Evolutionary conservation across 2,329 filamentous ascomycete genomes (phyloP), one percentile per base, ranked within the genome.

Genomic region (Botrytis galanthina): DNA sequence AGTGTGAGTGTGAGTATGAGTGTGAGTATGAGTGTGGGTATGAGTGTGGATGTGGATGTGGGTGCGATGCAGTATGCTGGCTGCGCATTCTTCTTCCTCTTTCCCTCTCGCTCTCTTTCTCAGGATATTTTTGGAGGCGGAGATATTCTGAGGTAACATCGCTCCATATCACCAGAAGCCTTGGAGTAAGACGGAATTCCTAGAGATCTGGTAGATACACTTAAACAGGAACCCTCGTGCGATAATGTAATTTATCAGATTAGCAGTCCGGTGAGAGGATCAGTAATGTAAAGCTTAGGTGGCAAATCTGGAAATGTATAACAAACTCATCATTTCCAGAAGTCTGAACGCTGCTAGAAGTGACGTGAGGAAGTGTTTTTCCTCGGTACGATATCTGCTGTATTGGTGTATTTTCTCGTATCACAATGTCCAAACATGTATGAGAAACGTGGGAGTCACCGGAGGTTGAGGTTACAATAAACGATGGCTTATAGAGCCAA

Each of bases 61-160:
- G 26, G 22, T 62, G 42, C 14, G 20, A 22, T 64, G 39, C 42
- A 48, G 29, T 66, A 59, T 59, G 48, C 18, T 59, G 7, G 12
- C 62, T 57, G 60, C 37, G 61, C 60, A 66, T 35, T 48, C 62
- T 66, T 66, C 62, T 66, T 9, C 12, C 44, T 66, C 57, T 44
- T 72, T 22, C n/a, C 29, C 26, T 54, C n/a, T 57, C 14, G 14
- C 16, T 29, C 51, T 57, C 37, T 29, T 72, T 39, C 29, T 39
- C 18, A 35, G 61, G 35, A 32, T 72, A 72, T 68, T 72, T 68
- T 72, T 42, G 62, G 62, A 59, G 16, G 48, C 46, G 32, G 46
- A 60, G 70, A 66, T 59, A 46, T 39, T 67, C 59, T 60, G 59
- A 60, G 39, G 70, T 72, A 32, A 72, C 70, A 72, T 72, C 70